Evolutionary conservation across 306 rosid species (phyloP), one percentile per base, ranked within the genome.

Genomic region (Gleditsia sinensis): DNA sequence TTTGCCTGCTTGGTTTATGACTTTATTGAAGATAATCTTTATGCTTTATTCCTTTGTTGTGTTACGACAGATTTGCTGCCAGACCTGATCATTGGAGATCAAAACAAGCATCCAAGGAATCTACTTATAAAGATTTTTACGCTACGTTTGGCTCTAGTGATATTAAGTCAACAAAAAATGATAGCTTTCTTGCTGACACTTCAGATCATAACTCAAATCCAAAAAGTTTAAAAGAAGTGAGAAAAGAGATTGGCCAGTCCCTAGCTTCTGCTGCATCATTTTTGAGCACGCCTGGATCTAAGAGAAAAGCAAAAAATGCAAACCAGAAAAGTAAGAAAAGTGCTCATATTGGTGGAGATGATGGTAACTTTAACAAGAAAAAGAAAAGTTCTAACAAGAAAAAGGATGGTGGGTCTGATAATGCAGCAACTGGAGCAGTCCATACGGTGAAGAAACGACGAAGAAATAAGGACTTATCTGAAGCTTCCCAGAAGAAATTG

Each of bases 81-180:
- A 83, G 74, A 77, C 96, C 97, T 76, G 95, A 90, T 61, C 93
- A 84, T 71, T 94, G 99, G 99, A 90, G 90, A 89, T 87, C 95
- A 67, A 90, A 71, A 79, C 96, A 88, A 80, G 81, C 80, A 77
- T 90, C 97, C 27, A 91, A 89, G 80, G 93, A 88, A 80, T 81
- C 97, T 53, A 78, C 93, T 62, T 82, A 88, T 60, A 76, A 83
- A 45, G 99, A 92, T 45, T 94, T 87, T 73, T 71, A 78, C 28
- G 80, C 82, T 64, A 83, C 86, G n/a, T 90, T 94, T 81, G 96
- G 91, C 63, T 85, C 93, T 40, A 70, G 78, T 30, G 89, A 83
- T 57, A 71, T 75, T 42, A 85, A 83, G 85, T 63, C 86, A 55
- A 62, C 40, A 4, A 87, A 75, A 80, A 71, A 42, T 33, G 78